Conservation (phyloP, 805 yeast species). For the Candida andamanensis region DNA sequence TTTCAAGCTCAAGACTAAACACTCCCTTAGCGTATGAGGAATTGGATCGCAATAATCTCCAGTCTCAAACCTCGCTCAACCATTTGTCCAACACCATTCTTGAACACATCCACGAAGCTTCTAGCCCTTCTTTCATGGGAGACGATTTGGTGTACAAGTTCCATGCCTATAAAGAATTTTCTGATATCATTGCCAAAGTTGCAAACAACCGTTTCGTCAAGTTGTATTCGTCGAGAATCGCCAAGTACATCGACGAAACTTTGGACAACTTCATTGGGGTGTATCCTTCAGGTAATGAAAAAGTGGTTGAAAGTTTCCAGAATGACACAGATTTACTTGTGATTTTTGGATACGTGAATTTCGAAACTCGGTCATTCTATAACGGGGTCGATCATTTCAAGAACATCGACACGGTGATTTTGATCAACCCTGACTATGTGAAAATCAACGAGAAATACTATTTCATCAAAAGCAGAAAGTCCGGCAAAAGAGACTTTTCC, state of each 20-base stretch:
- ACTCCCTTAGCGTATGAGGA: conserved; percentile 9
- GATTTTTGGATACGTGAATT: conserved; percentile 58
- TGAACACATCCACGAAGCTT: conserved; percentile 44
- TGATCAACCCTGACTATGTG: conserved; percentile 39
- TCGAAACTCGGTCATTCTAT: conserved; percentile 26
- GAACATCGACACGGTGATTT: conserved; percentile 24
- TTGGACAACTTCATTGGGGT: conserved; percentile 61
- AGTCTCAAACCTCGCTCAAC: conserved; percentile 13
- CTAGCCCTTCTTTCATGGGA: conserved; percentile 61
- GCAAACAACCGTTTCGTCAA: conserved; percentile 31
- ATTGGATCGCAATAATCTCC: conserved; percentile 4
- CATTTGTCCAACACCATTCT: conserved; percentile 35
- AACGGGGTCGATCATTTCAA: conserved; percentile 12
- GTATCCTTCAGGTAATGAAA: conserved; percentile 37
- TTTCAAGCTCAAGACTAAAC: conserved; percentile 18
- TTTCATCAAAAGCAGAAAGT: conserved; percentile 15
- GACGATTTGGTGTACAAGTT: conserved; percentile 69
- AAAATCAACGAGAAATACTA: conserved; percentile 26
- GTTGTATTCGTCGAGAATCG: conserved; percentile 56
- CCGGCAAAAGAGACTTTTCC: conserved; percentile 23
- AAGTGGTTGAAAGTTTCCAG: conserved; percentile 19
- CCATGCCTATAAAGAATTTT: conserved; percentile 40
- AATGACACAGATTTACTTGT: conserved; percentile 62
- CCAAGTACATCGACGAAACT: conserved; percentile 75
- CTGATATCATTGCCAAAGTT: conserved; percentile 43